These are phyloP conservation scores for Schwanniomyces polymorphus DNA, from an alignment of 805 yeast genomes.

Conservation along the genomic window DNA sequence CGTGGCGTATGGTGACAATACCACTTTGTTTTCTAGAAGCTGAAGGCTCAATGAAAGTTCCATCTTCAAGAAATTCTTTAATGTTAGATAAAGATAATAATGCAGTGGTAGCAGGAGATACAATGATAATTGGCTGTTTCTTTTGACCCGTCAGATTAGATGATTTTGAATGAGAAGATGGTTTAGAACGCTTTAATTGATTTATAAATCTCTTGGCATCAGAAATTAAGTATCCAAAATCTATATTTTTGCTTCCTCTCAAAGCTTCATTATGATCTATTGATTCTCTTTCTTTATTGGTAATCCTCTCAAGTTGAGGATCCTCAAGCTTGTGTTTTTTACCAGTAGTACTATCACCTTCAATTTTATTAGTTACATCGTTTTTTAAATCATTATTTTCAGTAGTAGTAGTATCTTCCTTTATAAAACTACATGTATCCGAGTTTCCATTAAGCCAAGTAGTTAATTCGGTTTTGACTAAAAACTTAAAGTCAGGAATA, in stretches of 20 bases:
- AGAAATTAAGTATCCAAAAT: slow-evolving; percentile 65
- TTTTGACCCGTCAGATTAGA: slow-evolving; percentile 14
- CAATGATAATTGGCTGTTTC: slow-evolving; percentile 43
- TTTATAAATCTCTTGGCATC: slow-evolving; percentile 63
- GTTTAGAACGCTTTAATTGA: slow-evolving; percentile 40
- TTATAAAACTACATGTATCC: slow-evolving; percentile 52
- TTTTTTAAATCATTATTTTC: neutral
- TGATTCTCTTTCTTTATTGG: slow-evolving; percentile 48
- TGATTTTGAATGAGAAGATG: slow-evolving; percentile 8
- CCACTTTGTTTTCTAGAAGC: slow-evolving; percentile 35
- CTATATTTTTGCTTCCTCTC: slow-evolving; percentile 66
- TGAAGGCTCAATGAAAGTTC: slow-evolving; percentile 60
- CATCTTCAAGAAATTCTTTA: slow-evolving; percentile 60
- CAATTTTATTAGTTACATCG: neutral
- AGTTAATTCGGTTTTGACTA: slow-evolving; percentile 81
- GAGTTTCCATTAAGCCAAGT: slow-evolving; percentile 78
- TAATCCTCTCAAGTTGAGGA: slow-evolving; percentile 50
- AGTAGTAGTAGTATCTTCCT: slow-evolving; percentile 12
- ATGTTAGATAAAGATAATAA: slow-evolving; percentile 39
- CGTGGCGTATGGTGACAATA: slow-evolving; percentile 53
- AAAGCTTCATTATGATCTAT: slow-evolving; percentile 60
- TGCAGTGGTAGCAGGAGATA: slow-evolving; percentile 47
- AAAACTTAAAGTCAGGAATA: slow-evolving; percentile 71
- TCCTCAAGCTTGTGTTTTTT: slow-evolving; percentile 37
- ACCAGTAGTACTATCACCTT: slow-evolving; percentile 6